These are phyloP conservation scores for Curvularia sp. DNA, from an alignment of 2,329 filamentous ascomycete genomes.

Conservation along the genomic window DNA sequence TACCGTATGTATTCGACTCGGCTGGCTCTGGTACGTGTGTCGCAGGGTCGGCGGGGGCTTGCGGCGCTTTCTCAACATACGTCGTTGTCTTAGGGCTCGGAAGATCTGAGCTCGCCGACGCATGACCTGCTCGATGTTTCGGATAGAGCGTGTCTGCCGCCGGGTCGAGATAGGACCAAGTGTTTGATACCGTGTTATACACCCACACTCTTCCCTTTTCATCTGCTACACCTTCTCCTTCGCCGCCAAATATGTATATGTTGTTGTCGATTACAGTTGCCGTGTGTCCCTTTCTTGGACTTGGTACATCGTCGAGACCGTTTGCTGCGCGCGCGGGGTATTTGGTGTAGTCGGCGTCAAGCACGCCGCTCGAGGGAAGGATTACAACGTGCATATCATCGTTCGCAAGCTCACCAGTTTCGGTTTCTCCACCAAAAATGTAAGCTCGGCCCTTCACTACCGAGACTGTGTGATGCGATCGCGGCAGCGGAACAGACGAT, in stretches of 20 bases:
- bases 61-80: conserved; percentile 46
- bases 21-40: conserved; percentile 53
- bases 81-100: conserved; percentile 47
- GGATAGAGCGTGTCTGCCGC: conserved; percentile 34
- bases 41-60: conserved; percentile 53
- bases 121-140: conserved; percentile 47
- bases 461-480: conserved; percentile 61
- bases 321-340: conserved; percentile 43
- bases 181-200: conserved; percentile 52
- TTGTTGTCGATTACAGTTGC: conserved; percentile 53
- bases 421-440: conserved; percentile 61
- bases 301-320: conserved; percentile 47
- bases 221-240: conserved; percentile 31
- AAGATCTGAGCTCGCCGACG: conserved; percentile 50
- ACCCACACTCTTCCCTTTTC: conserved; percentile 56
- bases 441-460: conserved; percentile 63
- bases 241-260: conserved; percentile 57
- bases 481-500: conserved; percentile 54
- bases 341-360: conserved; percentile 53
- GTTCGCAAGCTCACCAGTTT: conserved; percentile 53
- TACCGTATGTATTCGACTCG: conserved; percentile 54
- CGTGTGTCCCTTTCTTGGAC: conserved; percentile 52
- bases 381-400: conserved; percentile 63
- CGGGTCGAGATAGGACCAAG: conserved; percentile 53
- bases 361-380: conserved; percentile 56